Conservation (phyloP, 352 stramenopile genomes). For the Globisporangium paroecandrum region DNA sequence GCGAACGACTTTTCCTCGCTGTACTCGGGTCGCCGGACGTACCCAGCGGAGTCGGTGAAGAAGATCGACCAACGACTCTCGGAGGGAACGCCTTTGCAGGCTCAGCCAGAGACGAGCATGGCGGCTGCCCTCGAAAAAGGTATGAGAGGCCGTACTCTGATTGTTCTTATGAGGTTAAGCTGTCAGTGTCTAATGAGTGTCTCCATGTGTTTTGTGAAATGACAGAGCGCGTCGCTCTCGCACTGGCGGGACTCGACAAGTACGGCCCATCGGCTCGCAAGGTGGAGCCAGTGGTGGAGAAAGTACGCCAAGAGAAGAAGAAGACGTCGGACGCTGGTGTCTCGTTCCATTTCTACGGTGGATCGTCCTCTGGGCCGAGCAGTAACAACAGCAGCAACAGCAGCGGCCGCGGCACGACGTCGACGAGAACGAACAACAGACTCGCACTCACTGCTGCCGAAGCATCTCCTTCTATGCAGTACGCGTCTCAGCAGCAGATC, state of each 20-base stretch:
- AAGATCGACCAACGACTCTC: slow-evolving; percentile 45
- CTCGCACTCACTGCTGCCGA: slow-evolving; percentile 25
- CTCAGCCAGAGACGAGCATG: slow-evolving; percentile 35
- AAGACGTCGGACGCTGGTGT: slow-evolving; percentile 34
- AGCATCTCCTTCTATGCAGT: neutral
- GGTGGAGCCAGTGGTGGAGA: slow-evolving; percentile 24
- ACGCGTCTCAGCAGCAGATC: neutral
- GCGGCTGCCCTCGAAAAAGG: slow-evolving; percentile 29
- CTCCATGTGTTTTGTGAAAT: neutral
- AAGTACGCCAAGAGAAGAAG: slow-evolving; percentile 16
- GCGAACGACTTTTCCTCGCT: slow-evolving; percentile 39
- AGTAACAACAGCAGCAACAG: slow-evolving; percentile 1
- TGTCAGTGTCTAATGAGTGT: neutral
- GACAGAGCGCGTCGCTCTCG: slow-evolving; percentile 23
- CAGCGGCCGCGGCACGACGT: slow-evolving; percentile 3
- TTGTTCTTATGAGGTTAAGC: neutral
- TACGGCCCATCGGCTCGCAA: slow-evolving; percentile 11
- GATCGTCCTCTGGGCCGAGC: slow-evolving; percentile 10
- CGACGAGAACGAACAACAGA: slow-evolving; percentile 15
- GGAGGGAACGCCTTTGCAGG: slow-evolving; percentile 20
- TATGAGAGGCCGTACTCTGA: neutral
- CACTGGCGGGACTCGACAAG: slow-evolving; percentile 11
- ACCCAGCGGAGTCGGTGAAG: slow-evolving; percentile 55
- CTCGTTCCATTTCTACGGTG: slow-evolving; percentile 61
- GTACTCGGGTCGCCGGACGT: slow-evolving; percentile 65